These are phyloP conservation scores for Suhomyces terraborum DNA, from an alignment of 1,139 yeast species.

Conservation along the genomic window DNA sequence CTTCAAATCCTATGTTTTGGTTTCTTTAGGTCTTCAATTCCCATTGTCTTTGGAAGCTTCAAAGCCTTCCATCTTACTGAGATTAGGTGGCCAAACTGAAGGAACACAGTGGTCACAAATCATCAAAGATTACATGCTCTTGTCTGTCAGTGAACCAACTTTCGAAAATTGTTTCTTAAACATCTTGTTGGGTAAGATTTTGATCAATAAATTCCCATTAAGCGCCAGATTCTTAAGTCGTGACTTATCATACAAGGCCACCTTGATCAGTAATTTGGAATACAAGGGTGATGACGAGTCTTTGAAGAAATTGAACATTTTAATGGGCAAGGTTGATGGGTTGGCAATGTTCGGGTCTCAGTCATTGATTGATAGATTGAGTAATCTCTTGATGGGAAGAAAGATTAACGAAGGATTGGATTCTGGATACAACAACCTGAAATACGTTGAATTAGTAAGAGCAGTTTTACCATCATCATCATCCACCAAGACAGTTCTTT, in stretches of 20 bases:
- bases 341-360: constrained; percentile 34
- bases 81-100: constrained; percentile 27
- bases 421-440: constrained; percentile 34
- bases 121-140: constrained; percentile 31
- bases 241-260: constrained; percentile 31
- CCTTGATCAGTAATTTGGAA: constrained; percentile 34
- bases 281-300: constrained; percentile 31
- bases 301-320: constrained; percentile 27
- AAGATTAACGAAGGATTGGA: constrained; percentile 29
- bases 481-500: constrained; percentile 17
- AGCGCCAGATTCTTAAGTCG: constrained; percentile 25
- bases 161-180: constrained; percentile 42
- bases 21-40: constrained; percentile 32
- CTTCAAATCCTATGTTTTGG: constrained; percentile 28
- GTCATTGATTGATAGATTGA: constrained; percentile 30
- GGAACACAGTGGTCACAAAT: constrained; percentile 20
- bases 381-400: constrained; percentile 27
- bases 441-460: constrained; percentile 35
- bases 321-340: constrained; percentile 39
- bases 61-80: constrained; percentile 23
- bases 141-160: constrained; percentile 35
- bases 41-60: constrained; percentile 28
- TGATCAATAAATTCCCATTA: constrained; percentile 26
- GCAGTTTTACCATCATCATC: constrained; percentile 7
- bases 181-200: constrained; percentile 33